phyloP scores from a whole-genome alignment of 495 filamentous ascomycete genomes.

The Talaromyces nanjingensis region DNA sequence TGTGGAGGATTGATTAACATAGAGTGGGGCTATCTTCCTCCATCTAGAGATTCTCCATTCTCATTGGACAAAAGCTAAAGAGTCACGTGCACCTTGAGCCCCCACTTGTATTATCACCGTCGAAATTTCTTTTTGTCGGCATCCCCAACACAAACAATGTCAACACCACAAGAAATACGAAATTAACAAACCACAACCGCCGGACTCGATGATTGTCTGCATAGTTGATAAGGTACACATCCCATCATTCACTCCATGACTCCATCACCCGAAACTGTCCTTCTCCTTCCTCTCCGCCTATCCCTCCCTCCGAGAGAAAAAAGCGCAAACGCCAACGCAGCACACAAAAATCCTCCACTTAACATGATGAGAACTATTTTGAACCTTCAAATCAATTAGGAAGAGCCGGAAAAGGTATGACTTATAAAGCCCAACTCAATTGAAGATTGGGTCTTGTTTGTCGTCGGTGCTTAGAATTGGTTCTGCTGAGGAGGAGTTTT shows the following conservation, averaged over 20 bases:
- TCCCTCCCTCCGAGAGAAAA: not conserved
- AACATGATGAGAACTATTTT: constrained; percentile 39
- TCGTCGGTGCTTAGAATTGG: constrained; percentile 48
- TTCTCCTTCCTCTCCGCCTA: not conserved
- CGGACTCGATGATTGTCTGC: not conserved
- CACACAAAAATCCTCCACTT: not conserved
- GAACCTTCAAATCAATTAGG: constrained; percentile 40
- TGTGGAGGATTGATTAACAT: not conserved
- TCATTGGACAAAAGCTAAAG: not conserved
- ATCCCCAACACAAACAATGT: not conserved
- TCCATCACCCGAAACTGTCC: not conserved
- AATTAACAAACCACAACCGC: not conserved
- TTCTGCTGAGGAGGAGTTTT: constrained; percentile 35
- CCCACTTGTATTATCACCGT: not conserved
- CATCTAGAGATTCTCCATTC: too few species aligned
- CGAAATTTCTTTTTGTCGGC: not conserved
- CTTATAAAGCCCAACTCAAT: constrained; percentile 13
- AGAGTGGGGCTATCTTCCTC: not conserved
- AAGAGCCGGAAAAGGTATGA: constrained; percentile 50
- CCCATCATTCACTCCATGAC: not conserved
- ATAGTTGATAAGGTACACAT: not conserved
- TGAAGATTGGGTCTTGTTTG: constrained; percentile 17
- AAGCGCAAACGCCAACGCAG: not conserved
- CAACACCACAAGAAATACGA: not conserved
- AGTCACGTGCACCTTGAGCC: not conserved